Conservation (phyloP, 2,329 filamentous ascomycete genomes). For the Fusarium fujikuroi region DNA sequence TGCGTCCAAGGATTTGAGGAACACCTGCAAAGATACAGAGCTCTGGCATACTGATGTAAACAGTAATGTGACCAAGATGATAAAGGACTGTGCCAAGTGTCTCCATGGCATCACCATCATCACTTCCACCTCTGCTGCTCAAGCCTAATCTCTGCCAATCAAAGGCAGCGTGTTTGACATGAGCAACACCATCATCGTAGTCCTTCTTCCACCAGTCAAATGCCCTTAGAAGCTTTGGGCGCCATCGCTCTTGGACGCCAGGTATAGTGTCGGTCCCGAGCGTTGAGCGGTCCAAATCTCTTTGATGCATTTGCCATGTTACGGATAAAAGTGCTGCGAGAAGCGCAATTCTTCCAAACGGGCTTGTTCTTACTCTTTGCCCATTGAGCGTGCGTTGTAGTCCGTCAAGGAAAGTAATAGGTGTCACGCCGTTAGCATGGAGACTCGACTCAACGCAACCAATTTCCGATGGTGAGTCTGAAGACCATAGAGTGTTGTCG, state of each 20-base stretch:
- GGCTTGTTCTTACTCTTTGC: constrained; percentile 43
- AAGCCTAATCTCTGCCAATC: constrained; percentile 44
- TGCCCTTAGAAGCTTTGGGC: constrained; percentile 41
- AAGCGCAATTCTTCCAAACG: constrained; percentile 43
- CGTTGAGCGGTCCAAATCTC: constrained; percentile 42
- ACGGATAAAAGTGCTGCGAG: constrained; percentile 42
- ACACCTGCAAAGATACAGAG: constrained; percentile 45
- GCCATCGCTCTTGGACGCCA: constrained; percentile 44
- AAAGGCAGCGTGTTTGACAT: constrained; percentile 44
- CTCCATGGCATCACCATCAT: constrained; percentile 44
- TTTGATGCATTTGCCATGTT: constrained; percentile 46
- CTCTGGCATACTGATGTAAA: constrained; percentile 46
- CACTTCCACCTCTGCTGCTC: constrained; percentile 42
- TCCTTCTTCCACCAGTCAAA: constrained; percentile 48
- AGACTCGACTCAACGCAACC: constrained; percentile 46
- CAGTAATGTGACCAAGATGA: constrained; percentile 44
- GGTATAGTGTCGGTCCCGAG: constrained; percentile 42
- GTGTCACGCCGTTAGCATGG: constrained; percentile 43
- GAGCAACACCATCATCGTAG: constrained; percentile 44
- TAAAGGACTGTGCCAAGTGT: constrained; percentile 44
- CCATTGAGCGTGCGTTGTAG: constrained; percentile 43
- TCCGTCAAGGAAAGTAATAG: constrained; percentile 44
- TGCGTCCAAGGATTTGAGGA: constrained; percentile 42
- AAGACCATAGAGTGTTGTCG: constrained; percentile 45
- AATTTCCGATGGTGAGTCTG: constrained; percentile 44